These are phyloP conservation scores for Xylaria acuta DNA, from an alignment of 495 filamentous ascomycete genomes.

Conservation along the genomic window DNA sequence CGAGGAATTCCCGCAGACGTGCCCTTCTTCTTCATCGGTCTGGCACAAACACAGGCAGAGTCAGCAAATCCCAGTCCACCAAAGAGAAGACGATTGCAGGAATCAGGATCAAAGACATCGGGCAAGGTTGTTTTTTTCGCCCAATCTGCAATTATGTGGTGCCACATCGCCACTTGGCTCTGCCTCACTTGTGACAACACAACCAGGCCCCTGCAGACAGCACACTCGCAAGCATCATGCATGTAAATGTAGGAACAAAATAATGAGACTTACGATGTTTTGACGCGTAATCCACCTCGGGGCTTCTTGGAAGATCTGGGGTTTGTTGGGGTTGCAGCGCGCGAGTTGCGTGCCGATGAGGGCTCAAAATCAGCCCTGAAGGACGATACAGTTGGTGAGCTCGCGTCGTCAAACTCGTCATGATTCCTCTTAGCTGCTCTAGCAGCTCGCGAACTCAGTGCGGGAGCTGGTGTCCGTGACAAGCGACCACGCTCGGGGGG, in stretches of 20 bases:
- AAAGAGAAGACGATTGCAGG: neutral
- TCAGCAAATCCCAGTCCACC: constrained; percentile 28
- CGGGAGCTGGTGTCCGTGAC: constrained; percentile 40
- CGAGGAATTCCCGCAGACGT: constrained; percentile 59
- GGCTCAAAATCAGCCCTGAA: constrained; percentile 46
- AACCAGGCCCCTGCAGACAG: constrained; percentile 32
- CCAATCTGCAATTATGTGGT: constrained; percentile 42
- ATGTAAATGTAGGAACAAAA: constrained; percentile 7
- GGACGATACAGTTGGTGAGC: constrained; percentile 52
- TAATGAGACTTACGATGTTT: constrained; percentile 68
- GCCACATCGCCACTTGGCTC: constrained; percentile 46
- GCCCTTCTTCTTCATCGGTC: constrained; percentile 64
- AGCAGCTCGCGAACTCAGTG: constrained; percentile 37
- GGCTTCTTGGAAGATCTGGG: constrained; percentile 60
- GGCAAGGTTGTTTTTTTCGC: constrained; percentile 6
- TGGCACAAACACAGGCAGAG: constrained; percentile 33
- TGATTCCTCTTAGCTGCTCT: constrained; percentile 51
- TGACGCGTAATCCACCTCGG: constrained; percentile 65
- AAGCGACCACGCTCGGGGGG: constrained; percentile 34
- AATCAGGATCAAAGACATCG: neutral
- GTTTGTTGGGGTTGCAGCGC: constrained; percentile 61
- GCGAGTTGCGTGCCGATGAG: constrained; percentile 55
- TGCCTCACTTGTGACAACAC: constrained; percentile 42
- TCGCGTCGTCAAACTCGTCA: constrained; percentile 53
- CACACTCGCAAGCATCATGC: constrained; percentile 23